Percentiles rank a stretch among this genome's conserved stretches.
Conservation (phyloP, 2,329 filamentous ascomycete genomes). For the Sporothrix dimorphospora region DNA sequence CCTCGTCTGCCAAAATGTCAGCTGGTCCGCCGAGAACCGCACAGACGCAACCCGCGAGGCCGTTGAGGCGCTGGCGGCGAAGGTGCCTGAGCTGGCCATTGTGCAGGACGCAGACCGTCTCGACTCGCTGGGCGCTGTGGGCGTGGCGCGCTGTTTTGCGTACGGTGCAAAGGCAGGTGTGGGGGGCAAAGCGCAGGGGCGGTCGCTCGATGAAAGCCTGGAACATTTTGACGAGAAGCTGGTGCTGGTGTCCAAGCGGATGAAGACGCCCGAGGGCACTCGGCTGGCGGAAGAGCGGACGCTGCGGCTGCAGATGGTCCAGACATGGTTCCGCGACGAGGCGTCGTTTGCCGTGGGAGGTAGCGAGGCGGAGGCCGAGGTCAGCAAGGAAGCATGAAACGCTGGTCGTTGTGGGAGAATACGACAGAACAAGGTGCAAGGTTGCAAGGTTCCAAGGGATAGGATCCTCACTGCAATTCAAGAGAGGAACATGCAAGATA, state of each 20-base stretch:
- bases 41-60: slow-evolving; percentile 66
- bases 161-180: slow-evolving; percentile 64
- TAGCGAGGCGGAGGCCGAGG: neutral
- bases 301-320: slow-evolving; percentile 55
- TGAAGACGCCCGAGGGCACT: slow-evolving; percentile 63
- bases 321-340: slow-evolving; percentile 63
- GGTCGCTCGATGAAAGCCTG: slow-evolving; percentile 66
- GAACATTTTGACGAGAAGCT: slow-evolving; percentile 79
- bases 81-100: slow-evolving; percentile 74
- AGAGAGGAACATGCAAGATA: neutral
- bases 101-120: slow-evolving; percentile 92
- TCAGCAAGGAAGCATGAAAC: neutral
- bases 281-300: slow-evolving; percentile 58
- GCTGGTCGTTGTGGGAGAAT: neutral
- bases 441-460: neutral
- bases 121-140: slow-evolving; percentile 88
- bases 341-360: slow-evolving; percentile 31
- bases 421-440: neutral
- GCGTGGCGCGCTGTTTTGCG: slow-evolving; percentile 76
- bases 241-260: slow-evolving; percentile 64
- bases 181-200: slow-evolving; percentile 39
- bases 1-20: slow-evolving; percentile 69
- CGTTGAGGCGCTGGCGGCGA: slow-evolving; percentile 63
- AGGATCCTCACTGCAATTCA: neutral
- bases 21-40: slow-evolving; percentile 73